A percentile compares a stretch with the other conserved stretches of the same genome.
Evolutionary conservation across 352 stramenopile species (phyloP).

Genomic region (Phytophthora capsici): DNA sequence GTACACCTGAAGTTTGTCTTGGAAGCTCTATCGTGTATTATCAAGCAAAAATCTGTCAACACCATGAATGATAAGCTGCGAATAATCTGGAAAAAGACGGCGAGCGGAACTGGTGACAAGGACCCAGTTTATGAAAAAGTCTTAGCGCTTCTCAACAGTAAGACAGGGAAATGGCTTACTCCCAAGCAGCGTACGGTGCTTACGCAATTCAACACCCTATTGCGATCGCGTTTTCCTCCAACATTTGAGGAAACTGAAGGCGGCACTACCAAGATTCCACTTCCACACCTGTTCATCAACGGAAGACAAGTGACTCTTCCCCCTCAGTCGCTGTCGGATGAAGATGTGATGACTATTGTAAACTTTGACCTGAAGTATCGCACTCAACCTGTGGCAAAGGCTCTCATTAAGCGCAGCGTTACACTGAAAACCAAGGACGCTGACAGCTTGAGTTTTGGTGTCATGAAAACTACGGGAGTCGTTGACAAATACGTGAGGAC

Average conservation of each 20-base stretch:
- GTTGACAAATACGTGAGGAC: conserved; percentile 79
- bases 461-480: conserved; percentile 81
- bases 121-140: conserved; percentile 36
- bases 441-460: conserved; percentile 64
- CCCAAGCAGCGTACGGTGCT: conserved; percentile 34
- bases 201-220: conserved; percentile 48
- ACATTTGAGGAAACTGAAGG: conserved; percentile 26
- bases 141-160: conserved; percentile 23
- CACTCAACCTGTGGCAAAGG: conserved; percentile 71
- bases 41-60: conserved; percentile 61
- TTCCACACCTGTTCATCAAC: conserved; percentile 74
- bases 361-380: conserved; percentile 76
- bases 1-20: conserved; percentile 57
- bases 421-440: conserved; percentile 57
- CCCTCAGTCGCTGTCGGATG: conserved; percentile 52
- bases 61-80: conserved; percentile 56
- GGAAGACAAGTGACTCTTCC: conserved; percentile 68
- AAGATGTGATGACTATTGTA: conserved; percentile 71
- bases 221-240: conserved; percentile 45
- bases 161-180: conserved; percentile 34
- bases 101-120: conserved; percentile 22
- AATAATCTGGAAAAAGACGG: conserved; percentile 46
- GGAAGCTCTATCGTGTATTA: conserved; percentile 60
- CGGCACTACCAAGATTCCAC: conserved; percentile 7
- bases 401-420: conserved; percentile 67